Conservation (phyloP, 208 protist species). For the Herpetomonas muscarum region DNA sequence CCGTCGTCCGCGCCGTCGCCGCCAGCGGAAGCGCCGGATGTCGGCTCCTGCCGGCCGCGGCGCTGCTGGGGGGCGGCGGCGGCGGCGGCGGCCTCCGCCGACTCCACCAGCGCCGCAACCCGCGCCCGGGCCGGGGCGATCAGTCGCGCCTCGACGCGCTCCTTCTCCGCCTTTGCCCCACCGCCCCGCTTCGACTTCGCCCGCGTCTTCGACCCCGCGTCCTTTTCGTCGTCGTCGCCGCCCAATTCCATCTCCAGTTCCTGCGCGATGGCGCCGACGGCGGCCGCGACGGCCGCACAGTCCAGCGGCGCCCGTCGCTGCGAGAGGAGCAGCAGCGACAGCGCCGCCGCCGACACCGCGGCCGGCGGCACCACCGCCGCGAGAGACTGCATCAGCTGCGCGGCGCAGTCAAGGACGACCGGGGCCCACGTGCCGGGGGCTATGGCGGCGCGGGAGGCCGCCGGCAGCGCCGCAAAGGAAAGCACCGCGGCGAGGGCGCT, state of each 20-base stretch:
- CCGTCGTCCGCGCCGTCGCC: slow-evolving; percentile 1
- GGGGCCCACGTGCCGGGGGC: neutral
- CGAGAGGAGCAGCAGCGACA: slow-evolving; percentile 8
- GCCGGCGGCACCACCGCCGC: no score
- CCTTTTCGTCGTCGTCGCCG: no score
- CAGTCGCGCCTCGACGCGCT: slow-evolving; percentile 15
- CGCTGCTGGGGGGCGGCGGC: slow-evolving; percentile 8
- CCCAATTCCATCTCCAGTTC: no score
- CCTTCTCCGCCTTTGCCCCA: slow-evolving; percentile 4
- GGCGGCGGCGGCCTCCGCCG: slow-evolving; percentile 2
- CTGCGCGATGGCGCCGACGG: neutral
- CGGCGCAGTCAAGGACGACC: neutral
- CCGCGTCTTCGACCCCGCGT: no score
- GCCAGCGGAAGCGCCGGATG: neutral
- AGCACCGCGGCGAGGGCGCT: slow-evolving; percentile 29
- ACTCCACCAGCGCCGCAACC: slow-evolving; percentile 13
- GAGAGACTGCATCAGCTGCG: no score
- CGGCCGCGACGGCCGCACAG: neutral
- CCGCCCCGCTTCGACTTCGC: neutral
- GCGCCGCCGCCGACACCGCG: slow-evolving; percentile 4
- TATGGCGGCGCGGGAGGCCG: neutral
- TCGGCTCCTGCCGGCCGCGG: slow-evolving; percentile 15
- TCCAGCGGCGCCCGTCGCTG: slow-evolving; percentile 10
- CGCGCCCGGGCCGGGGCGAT: no score
- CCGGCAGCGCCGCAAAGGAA: slow-evolving; percentile 7